Evolutionary conservation across 805 yeast genomes (phyloP).

Genomic region (Peterozyma xylosa): DNA sequence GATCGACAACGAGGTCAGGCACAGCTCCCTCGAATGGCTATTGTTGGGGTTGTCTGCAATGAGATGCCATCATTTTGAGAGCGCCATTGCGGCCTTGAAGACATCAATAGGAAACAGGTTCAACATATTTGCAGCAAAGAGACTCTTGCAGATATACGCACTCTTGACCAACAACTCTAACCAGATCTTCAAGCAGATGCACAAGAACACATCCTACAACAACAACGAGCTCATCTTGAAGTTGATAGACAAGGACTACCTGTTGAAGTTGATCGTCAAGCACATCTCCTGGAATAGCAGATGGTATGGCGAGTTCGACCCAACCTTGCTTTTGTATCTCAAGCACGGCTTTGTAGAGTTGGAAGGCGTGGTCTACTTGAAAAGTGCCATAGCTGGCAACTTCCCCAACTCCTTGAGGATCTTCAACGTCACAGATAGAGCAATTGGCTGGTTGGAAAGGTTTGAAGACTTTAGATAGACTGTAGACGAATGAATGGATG

Average conservation of each 20-base stretch:
- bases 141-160: constrained; percentile 38
- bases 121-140: constrained; percentile 49
- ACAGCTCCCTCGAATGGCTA: constrained; percentile 71
- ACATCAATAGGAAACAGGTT: constrained; percentile 52
- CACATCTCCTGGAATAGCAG: constrained; percentile 55
- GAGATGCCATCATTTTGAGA: constrained; percentile 38
- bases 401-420: constrained; percentile 1
- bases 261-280: constrained; percentile 36
- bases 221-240: constrained; percentile 9
- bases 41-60: constrained; percentile 51
- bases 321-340: constrained; percentile 34
- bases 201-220: constrained; percentile 11
- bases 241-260: constrained; percentile 23
- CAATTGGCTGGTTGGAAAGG: constrained; percentile 5
- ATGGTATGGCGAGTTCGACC: constrained; percentile 53
- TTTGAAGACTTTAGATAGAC: background rate
- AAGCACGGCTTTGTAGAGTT: constrained; percentile 29
- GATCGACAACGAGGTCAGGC: constrained; percentile 25
- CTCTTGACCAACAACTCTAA: constrained; percentile 13
- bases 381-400: constrained; percentile 17
- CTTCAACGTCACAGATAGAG: constrained; percentile 6
- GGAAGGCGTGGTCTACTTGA: constrained; percentile 32
- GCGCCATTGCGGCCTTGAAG: constrained; percentile 44
- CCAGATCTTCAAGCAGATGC: constrained; percentile 16
- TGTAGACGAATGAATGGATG: background rate